A percentile compares a stretch with the other conserved stretches of the same genome.
Evolutionary conservation across 306 rosid genomes (phyloP).

Genomic region (Trifolium pratense): DNA sequence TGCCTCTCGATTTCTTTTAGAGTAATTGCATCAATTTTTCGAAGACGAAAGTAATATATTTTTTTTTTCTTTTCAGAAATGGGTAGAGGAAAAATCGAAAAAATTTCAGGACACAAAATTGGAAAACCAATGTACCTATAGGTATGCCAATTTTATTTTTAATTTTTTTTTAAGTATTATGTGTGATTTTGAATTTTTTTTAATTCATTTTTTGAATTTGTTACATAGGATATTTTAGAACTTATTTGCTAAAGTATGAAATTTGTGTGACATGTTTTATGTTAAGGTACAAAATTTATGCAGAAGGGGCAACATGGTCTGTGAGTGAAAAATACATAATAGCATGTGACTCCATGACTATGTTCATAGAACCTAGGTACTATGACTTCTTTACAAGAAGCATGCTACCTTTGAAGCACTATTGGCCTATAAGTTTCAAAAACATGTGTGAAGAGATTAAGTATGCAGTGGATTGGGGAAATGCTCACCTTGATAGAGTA

Average conservation of each 20-base stretch:
- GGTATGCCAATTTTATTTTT: conserved; percentile 30
- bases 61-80: conserved; percentile 39
- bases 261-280: background rate
- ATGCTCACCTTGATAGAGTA: conserved; percentile 45
- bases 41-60: background rate
- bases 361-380: conserved; percentile 48
- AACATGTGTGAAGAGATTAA: conserved; percentile 51
- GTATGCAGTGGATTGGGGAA: conserved; percentile 63
- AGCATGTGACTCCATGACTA: conserved; percentile 61
- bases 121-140: conserved; percentile 57
- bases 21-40: background rate
- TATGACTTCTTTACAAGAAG: conserved; percentile 57
- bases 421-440: conserved; percentile 50
- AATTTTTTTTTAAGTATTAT: background rate
- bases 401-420: conserved; percentile 50
- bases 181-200: background rate
- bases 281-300: conserved; percentile 60
- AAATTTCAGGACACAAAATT: conserved; percentile 44
- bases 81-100: conserved; percentile 34
- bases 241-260: conserved; percentile 4
- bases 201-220: background rate
- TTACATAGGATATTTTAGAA: background rate
- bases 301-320: conserved; percentile 60
- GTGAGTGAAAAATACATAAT: conserved; percentile 62
- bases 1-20: background rate